A percentile compares a stretch with the other conserved stretches of the same genome.
These are phyloP conservation scores for Kokia cookei DNA, from an alignment of 441 rosid species.

Conservation along the genomic window DNA sequence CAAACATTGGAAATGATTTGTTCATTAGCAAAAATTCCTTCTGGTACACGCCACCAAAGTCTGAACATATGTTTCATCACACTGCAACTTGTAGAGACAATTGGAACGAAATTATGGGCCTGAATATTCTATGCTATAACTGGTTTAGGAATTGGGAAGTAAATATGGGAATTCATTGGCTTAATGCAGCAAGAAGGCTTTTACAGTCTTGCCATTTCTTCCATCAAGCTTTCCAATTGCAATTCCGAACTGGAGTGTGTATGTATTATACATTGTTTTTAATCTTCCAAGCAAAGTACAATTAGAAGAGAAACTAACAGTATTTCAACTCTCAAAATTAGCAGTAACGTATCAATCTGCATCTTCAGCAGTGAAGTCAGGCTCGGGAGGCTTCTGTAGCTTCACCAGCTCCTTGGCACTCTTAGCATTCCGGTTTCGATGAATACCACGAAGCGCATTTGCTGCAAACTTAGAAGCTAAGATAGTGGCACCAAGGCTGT, in stretches of 20 bases:
- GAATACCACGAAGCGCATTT: slow-evolving; percentile 86
- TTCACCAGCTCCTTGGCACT: slow-evolving; percentile 69
- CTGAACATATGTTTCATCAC: background rate
- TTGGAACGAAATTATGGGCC: background rate
- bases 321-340: background rate
- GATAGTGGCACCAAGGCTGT: slow-evolving; percentile 80
- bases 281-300: background rate
- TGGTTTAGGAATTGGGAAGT: background rate
- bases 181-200: background rate
- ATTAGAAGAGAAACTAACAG: background rate
- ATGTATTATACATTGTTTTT: slow-evolving; percentile 2
- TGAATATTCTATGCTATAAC: background rate
- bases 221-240: slow-evolving; percentile 3
- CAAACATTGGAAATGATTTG: background rate
- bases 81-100: background rate
- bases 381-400: slow-evolving; percentile 87
- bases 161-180: background rate
- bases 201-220: background rate
- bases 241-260: slow-evolving; percentile 1
- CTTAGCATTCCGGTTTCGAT: slow-evolving; percentile 68
- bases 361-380: slow-evolving; percentile 85
- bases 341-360: slow-evolving; percentile 37
- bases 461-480: slow-evolving; percentile 93
- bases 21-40: background rate
- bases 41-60: background rate